These are phyloP conservation scores for Pyrrhoderma noxium DNA, from an alignment of 1,284 basidiomycete genomes.

Conservation along the genomic window DNA sequence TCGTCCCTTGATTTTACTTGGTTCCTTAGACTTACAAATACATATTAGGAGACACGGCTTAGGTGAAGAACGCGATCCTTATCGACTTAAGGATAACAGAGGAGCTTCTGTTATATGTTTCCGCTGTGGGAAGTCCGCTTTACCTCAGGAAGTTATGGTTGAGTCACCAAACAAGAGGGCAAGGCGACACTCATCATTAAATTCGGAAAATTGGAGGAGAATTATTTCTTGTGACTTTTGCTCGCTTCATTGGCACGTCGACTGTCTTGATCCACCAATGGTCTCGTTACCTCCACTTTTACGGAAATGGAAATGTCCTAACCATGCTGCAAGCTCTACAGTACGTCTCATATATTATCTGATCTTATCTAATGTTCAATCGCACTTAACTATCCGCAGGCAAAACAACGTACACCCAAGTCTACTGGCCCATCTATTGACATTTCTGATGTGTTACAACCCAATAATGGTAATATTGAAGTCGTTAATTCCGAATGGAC, in stretches of 20 bases:
- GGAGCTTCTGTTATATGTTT: constrained; percentile 82
- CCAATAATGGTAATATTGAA: constrained; percentile 91
- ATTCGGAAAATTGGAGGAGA: constrained; percentile 50
- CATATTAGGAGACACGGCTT: constrained; percentile 75
- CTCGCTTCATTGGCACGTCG: constrained; percentile 91
- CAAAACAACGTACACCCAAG: constrained; percentile 71
- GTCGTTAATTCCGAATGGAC: constrained; percentile 64
- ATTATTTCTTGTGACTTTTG: constrained; percentile 97
- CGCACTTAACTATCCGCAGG: constrained; percentile 34
- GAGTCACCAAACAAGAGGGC: constrained; percentile 49
- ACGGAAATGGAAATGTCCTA: constrained; percentile 99
- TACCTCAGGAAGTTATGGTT: constrained; percentile 43
- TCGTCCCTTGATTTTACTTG: constrained; percentile 29
- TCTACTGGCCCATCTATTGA: constrained; percentile 60
- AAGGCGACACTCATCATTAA: constrained; percentile 33
- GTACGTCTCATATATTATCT: constrained; percentile 35
- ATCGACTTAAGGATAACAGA: constrained; percentile 81
- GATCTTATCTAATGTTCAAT: neutral
- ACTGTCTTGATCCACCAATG: constrained; percentile 91
- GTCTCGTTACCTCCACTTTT: constrained; percentile 78
- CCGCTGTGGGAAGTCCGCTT: constrained; percentile 77
- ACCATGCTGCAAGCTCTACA: constrained; percentile 79
- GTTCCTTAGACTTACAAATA: constrained; percentile 1
- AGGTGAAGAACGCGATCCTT: constrained; percentile 86
- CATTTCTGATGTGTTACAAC: constrained; percentile 59